A percentile compares a stretch with the other conserved stretches of the same genome.
Evolutionary conservation across 345 rosid species (phyloP).

Genomic region (Cardamine occulta): DNA sequence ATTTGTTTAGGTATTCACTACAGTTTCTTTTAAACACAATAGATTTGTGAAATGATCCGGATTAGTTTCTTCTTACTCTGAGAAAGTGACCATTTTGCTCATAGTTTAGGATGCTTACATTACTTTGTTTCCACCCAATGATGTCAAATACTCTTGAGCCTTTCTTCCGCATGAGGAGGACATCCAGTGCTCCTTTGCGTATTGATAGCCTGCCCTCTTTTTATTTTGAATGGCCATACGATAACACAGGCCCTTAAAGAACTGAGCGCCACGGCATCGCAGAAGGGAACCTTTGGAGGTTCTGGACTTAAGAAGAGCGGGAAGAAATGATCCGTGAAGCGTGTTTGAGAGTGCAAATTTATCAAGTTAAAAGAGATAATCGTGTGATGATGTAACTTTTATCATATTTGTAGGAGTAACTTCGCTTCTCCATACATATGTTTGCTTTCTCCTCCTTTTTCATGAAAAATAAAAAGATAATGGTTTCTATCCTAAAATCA

Average conservation of each 20-base stretch:
- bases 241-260: constrained; percentile 75
- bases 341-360: constrained; percentile 21
- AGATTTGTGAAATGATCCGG: neutral
- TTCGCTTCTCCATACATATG: constrained; percentile 23
- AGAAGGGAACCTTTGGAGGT: constrained; percentile 85
- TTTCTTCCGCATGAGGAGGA: neutral
- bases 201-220: neutral
- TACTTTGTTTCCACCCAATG: neutral
- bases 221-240: neutral
- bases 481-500: constrained; percentile 7
- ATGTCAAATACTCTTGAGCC: neutral
- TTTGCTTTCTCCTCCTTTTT: constrained; percentile 2
- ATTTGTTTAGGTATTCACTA: neutral
- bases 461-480: neutral
- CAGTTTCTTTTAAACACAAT: neutral
- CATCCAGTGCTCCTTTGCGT: neutral
- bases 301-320: constrained; percentile 94
- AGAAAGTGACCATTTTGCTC: neutral
- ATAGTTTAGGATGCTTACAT: neutral
- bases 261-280: constrained; percentile 79
- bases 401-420: constrained; percentile 28
- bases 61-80: neutral
- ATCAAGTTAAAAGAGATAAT: constrained; percentile 25
- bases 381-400: constrained; percentile 38
- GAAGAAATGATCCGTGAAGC: constrained; percentile 56